These are phyloP conservation scores for Xenoacremonium recifei DNA, from an alignment of 2,329 filamentous ascomycete genomes.

Conservation along the genomic window DNA sequence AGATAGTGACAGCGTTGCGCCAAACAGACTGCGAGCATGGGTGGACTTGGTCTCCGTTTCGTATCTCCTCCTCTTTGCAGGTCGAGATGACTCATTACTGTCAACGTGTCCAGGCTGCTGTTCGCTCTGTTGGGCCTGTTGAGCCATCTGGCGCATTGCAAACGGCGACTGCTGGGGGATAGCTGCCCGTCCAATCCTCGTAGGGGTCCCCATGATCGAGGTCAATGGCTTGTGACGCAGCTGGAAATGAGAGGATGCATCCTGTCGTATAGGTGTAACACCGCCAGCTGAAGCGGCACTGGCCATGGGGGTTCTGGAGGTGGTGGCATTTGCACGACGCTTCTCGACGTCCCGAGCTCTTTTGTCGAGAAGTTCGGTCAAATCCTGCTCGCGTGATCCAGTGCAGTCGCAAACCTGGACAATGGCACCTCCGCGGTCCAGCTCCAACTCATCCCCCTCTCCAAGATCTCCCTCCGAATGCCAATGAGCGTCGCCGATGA, in stretches of 20 bases:
- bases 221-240: slow-evolving; percentile 45
- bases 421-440: slow-evolving; percentile 73
- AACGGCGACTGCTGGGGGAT: slow-evolving; percentile 34
- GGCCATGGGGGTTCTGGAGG: slow-evolving; percentile 32
- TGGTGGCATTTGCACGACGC: slow-evolving; percentile 44
- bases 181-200: slow-evolving; percentile 31
- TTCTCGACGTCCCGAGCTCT: slow-evolving; percentile 56
- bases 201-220: slow-evolving; percentile 29
- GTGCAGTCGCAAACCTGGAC: slow-evolving; percentile 78
- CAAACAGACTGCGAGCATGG: slow-evolving; percentile 35
- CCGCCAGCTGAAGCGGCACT: slow-evolving; percentile 18
- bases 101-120: slow-evolving; percentile 4
- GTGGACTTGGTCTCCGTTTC: slow-evolving; percentile 31
- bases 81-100: slow-evolving; percentile 15
- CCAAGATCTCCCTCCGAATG: slow-evolving; percentile 64
- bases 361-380: slow-evolving; percentile 73
- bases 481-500: slow-evolving; percentile 84
- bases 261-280: slow-evolving; percentile 17
- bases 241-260: slow-evolving; percentile 32
- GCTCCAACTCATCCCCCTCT: slow-evolving; percentile 77
- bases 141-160: slow-evolving; percentile 27
- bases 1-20: slow-evolving; percentile 31
- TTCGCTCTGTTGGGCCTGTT: slow-evolving; percentile 11
- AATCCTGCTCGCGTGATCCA: slow-evolving; percentile 73
- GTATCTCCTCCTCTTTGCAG: slow-evolving; percentile 27